Conservation (phyloP, 805 yeast genomes). For the Starmerella davenportii region DNA sequence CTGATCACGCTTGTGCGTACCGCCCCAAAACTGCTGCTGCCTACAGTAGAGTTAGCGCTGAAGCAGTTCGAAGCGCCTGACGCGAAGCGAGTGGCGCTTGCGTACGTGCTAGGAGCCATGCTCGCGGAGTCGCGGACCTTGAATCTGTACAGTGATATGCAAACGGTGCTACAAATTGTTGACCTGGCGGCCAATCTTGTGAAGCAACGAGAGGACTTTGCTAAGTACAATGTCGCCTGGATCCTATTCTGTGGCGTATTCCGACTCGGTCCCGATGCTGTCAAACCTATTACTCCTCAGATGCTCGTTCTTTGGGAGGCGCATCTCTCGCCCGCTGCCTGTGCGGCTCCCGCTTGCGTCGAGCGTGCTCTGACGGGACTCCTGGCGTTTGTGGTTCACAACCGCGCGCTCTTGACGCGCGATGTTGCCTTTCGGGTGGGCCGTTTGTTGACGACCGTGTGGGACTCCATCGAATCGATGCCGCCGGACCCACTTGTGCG, state of each 20-base stretch:
- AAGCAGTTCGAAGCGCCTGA: slow-evolving; percentile 9
- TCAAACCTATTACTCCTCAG: slow-evolving; percentile 40
- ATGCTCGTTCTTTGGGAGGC: slow-evolving; percentile 48
- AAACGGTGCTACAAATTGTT: slow-evolving; percentile 8
- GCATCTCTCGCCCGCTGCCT: slow-evolving; percentile 26
- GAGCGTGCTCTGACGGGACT: slow-evolving; percentile 40
- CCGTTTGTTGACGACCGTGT: slow-evolving; percentile 30
- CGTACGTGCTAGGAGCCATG: slow-evolving; percentile 12
- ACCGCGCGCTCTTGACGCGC: slow-evolving; percentile 25
- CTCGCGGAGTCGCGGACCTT: slow-evolving; percentile 5
- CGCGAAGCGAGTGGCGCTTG: slow-evolving; percentile 2
- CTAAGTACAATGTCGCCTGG: slow-evolving; percentile 31
- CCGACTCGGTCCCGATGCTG: slow-evolving; percentile 37
- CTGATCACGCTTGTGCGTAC: slow-evolving; percentile 6
- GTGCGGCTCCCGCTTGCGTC: slow-evolving; percentile 18
- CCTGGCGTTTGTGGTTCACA: slow-evolving; percentile 30
- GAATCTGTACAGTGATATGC: slow-evolving; percentile 12
- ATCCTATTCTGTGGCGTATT: slow-evolving; percentile 43
- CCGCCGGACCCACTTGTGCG: slow-evolving; percentile 15
- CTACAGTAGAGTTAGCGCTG: slow-evolving; percentile 8
- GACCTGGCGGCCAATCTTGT: slow-evolving; percentile 5
- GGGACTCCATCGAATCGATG: slow-evolving; percentile 17
- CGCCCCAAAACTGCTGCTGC: slow-evolving; percentile 10
- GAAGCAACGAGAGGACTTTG: slow-evolving; percentile 3
- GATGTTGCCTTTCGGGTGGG: slow-evolving; percentile 32